Percentiles rank a stretch among this genome's conserved stretches.
Conservation (phyloP, 2,329 filamentous ascomycete species). For the Fusarium sp. region DNA sequence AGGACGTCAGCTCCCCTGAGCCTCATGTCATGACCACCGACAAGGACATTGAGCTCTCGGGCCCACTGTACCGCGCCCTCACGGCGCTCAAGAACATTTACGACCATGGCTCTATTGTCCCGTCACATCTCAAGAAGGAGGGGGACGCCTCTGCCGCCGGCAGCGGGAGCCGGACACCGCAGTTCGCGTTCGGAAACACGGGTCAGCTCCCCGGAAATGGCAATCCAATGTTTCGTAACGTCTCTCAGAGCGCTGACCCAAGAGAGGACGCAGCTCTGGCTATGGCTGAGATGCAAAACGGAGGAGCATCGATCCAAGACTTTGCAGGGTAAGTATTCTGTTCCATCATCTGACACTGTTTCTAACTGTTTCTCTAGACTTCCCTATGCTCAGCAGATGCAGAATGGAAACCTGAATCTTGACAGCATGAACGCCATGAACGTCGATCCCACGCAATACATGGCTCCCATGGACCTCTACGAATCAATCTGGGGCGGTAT, state of each 20-base stretch:
- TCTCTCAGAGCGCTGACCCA: slow-evolving; percentile 59
- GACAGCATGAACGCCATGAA: slow-evolving; percentile 64
- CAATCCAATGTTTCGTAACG: slow-evolving; percentile 47
- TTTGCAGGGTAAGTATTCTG: slow-evolving; percentile 56
- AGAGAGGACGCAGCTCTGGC: slow-evolving; percentile 73
- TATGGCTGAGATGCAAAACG: slow-evolving; percentile 75
- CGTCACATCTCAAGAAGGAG: slow-evolving; percentile 64
- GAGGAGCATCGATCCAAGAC: slow-evolving; percentile 60
- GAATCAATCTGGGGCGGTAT: slow-evolving; percentile 77
- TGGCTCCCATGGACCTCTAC: slow-evolving; percentile 77
- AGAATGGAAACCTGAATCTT: slow-evolving; percentile 52
- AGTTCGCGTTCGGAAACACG: slow-evolving; percentile 48
- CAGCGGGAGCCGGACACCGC: slow-evolving; percentile 61
- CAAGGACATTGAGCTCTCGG: slow-evolving; percentile 72
- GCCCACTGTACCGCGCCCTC: slow-evolving; percentile 71
- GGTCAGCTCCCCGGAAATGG: slow-evolving; percentile 42
- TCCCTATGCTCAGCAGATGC: slow-evolving; percentile 57
- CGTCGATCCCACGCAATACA: slow-evolving; percentile 69
- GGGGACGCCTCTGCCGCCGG: slow-evolving; percentile 60
- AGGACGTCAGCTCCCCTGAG: slow-evolving; percentile 68
- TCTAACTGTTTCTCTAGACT: slow-evolving; percentile 49
- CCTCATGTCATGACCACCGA: slow-evolving; percentile 67
- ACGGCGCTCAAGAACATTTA: slow-evolving; percentile 75
- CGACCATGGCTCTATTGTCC: slow-evolving; percentile 71
- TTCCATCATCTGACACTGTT: background rate